Base-by-base conservation (phyloP, 2,329 filamentous ascomycete genomes). In the Trichoderma simmonsii region DNA sequence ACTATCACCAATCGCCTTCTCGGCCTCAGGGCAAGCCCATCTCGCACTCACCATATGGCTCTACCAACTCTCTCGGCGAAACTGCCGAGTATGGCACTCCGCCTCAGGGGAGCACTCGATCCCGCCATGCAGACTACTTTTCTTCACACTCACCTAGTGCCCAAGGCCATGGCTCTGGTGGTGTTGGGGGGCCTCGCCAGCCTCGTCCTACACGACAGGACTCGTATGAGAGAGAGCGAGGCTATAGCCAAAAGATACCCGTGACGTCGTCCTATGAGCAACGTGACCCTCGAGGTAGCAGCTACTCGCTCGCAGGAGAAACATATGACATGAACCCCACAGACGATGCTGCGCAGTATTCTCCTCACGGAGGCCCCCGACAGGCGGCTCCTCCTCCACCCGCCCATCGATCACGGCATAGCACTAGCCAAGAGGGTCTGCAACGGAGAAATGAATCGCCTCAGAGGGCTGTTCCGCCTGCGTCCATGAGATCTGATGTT, bases 401-500 rank as follows among this genome's bases (percentile, higher is more conserved):
- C 3, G 87, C 82, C 12, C 88, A 90, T 74, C 80, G 88, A 71
- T 81, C 79, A 28, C 78, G 86, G 72, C 83, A 86, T 73, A 86
- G 82, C 74, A 82, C 81, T 51, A 76, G 82, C 11, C 80, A 83
- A 70, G 86, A 87, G 28, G 74, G 81, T 56, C 76, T 81, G 4
- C 80, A 82, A 30, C 83, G 84, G 64, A 77, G 77, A 63, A 80
- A 79, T 60, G 83, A 88, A 34, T 79, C 82, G 3, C 78, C 82
- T 21, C 81, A 81, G 51, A 87, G 86, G 75, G 80, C 81, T 3
- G 81, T 81, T 1, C 82, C 81, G 1, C 82, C 82, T 1, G 86
- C 87, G 81, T 82, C 82, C 2, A 89, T 90, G 86, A 84, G 87
- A 70, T 87, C 89, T 57, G 88, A 89, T 70, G 87, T 90, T 12